Base-by-base conservation (phyloP, 2,329 filamentous ascomycete species). In the Microdochium bolleyi region DNA sequence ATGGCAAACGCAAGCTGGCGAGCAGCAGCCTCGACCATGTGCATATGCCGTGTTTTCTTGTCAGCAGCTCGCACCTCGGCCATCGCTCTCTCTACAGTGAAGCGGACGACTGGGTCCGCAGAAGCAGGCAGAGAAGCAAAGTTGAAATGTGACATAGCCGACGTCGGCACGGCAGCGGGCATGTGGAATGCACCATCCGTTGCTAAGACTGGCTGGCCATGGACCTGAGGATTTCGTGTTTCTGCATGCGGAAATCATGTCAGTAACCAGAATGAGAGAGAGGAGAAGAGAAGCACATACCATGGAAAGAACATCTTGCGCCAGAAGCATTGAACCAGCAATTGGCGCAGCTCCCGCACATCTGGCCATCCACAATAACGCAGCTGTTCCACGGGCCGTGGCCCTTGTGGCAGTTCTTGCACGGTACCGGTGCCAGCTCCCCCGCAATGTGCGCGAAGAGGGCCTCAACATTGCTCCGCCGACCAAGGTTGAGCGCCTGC, bases 261-360 rank as follows among this genome's bases (percentile, higher is more conserved):
- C 22, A 27, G 44, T 24, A 22, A n/a, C 49, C 21, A 24, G 8
- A 49, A 14, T 24, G 9, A 24, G 30, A 14, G 19, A 16, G 24
- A 32, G 27, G 8, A 38, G 38, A 49, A 22, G 1, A 22, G 16
- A 44, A 4, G 1, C 27, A 63, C 75, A 57, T 67, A 82, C 80
- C 78, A 54, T 83, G 80, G 60, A 82, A 83, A 14, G 79, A 82
- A 55, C 80, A 84, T 50, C 80, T 68, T 10, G 78, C 74, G 10
- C 80, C 80, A 50, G 78, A 82, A 8, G 80, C 80, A 53, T 84
- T 84, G 64, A 79, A 83, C 80, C 80, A 83, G 62, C 80, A 84
- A 60, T 84, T 84, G 53, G 79, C 75, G 56, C 80, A 84, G 60
- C 78, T 82, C 10, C 80, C 80, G 54, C 78, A 82, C 77, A 83